Conservation (phyloP, 495 filamentous ascomycete genomes). For the Trichoderma reesei region DNA sequence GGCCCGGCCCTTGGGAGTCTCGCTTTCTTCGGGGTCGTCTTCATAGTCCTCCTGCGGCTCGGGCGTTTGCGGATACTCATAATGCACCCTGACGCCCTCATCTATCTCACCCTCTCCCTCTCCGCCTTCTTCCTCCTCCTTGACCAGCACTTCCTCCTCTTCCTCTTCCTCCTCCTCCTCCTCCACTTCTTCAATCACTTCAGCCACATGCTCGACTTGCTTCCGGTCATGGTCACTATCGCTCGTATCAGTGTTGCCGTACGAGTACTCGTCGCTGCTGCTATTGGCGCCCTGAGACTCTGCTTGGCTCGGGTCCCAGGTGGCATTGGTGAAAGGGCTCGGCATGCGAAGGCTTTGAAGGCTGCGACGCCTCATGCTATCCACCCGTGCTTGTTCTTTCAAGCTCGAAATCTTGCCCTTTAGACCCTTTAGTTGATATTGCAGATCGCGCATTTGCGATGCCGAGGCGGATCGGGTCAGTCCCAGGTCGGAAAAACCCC, state of each 20-base stretch:
- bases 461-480: slow-evolving; percentile 46
- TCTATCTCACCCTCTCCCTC: slow-evolving; percentile 13
- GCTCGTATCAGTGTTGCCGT: slow-evolving; percentile 15
- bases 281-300: slow-evolving; percentile 27
- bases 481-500: slow-evolving; percentile 22
- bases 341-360: slow-evolving; percentile 74
- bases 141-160: slow-evolving; percentile 11
- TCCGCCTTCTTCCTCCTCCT: slow-evolving; percentile 5
- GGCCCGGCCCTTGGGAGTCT: background rate
- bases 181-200: slow-evolving; percentile 6
- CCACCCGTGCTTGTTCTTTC: slow-evolving; percentile 71
- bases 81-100: background rate
- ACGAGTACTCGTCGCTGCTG: slow-evolving; percentile 19
- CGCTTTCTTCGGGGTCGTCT: slow-evolving; percentile 73
- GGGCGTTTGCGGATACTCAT: background rate
- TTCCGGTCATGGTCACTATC: slow-evolving; percentile 6
- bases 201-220: slow-evolving; percentile 11
- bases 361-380: slow-evolving; percentile 73
- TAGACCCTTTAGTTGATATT: slow-evolving; percentile 87
- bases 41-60: slow-evolving; percentile 37
- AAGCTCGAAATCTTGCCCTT: slow-evolving; percentile 84
- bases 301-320: slow-evolving; percentile 59
- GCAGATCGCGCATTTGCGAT: slow-evolving; percentile 70
- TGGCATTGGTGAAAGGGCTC: slow-evolving; percentile 71
- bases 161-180: slow-evolving; percentile 8